Evolutionary conservation across 768 basidiomycete species (phyloP), one percentile per base, ranked within the genome.

Genomic region (Hypholoma sublateritium): DNA sequence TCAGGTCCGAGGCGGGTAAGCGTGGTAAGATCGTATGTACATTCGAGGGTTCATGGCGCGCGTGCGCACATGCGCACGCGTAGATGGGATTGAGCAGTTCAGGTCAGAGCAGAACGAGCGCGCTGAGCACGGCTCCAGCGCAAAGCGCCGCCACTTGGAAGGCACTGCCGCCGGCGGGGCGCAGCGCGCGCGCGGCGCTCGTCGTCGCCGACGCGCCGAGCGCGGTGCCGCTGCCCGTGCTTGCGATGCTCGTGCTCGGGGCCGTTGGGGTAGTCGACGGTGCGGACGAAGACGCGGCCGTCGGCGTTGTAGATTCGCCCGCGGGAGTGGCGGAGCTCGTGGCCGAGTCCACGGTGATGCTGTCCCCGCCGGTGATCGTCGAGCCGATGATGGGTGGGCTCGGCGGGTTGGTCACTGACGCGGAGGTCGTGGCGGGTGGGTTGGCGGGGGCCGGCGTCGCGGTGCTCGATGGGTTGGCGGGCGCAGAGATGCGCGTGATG

Each of bases 401-500:
- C 17, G 70, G 58, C 12, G 63, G 58, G n/a, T 60, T 65, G 22
- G 60, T 52, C 22, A 60, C 58, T 2, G 74, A 67, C 9, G 59
- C 50, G 0, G 69, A 63, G 47, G 63, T 61, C n/a, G 63, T 53
- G n/a, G 62, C 60, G 1, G 69, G 64, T 12, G 55, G 47, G 24
- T 69, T 62, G 16, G 64, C 62, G 9, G 67, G 61, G 37, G 37
- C 55, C 24, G 49, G 17, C 17, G 35, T 14, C 9, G 53, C 24
- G 5, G 49, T 21, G 37, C 44, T 44, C 16, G 70, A 53, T 19
- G 66, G 53, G 5, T 58, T 35, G 7, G 58, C 59, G 3, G 66
- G 65, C 24, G 59, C 69, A 17, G 73, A 64, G 59, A 88, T 88
- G 21, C 65, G 69, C 25, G 76, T 70, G 58, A 91, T 91, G 1